Percentiles rank a stretch among this genome's conserved stretches.
phyloP scores from a whole-genome alignment of 2,329 filamentous ascomycete species.

The Aspergillus aculeatus region DNA sequence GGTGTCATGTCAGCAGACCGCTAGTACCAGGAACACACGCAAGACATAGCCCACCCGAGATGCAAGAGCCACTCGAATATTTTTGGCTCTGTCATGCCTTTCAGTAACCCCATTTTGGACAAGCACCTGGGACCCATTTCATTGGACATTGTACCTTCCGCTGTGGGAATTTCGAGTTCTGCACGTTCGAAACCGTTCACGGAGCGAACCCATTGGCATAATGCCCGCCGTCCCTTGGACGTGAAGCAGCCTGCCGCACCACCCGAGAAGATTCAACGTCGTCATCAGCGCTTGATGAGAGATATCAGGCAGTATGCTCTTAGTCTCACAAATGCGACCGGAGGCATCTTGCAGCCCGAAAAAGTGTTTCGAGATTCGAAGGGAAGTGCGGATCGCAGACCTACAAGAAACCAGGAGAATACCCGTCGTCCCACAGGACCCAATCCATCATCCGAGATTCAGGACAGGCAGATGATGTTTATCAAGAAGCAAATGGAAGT shows the following conservation, averaged over 20 bases:
- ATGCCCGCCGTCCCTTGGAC: constrained; percentile 28
- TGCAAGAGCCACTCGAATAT: not conserved
- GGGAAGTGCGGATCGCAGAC: not conserved
- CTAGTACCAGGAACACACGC: not conserved
- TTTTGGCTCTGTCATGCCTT: constrained; percentile 19
- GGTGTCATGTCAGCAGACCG: not conserved
- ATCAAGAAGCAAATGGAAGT: not conserved
- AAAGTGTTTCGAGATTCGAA: not conserved
- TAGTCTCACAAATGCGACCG: constrained; percentile 56
- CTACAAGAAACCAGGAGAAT: not conserved
- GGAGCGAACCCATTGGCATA: constrained; percentile 35
- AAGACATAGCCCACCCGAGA: fast-evolving
- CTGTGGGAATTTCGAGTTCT: constrained; percentile 4
- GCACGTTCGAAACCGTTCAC: constrained; percentile 25
- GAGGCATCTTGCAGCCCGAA: constrained; percentile 8
- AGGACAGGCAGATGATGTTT: not conserved
- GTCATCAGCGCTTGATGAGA: constrained; percentile 65
- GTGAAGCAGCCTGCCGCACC: constrained; percentile 20
- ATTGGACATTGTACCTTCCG: constrained; percentile 17
- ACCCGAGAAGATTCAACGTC: constrained; percentile 25
- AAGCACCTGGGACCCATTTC: constrained; percentile 26
- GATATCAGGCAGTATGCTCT: constrained; percentile 69
- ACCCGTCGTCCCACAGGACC: not conserved
- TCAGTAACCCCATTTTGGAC: constrained; percentile 30
- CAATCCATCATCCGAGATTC: not conserved